These are phyloP conservation scores for Fusarium brevicatenulatum DNA, from an alignment of 2,329 filamentous ascomycete species.

Conservation along the genomic window DNA sequence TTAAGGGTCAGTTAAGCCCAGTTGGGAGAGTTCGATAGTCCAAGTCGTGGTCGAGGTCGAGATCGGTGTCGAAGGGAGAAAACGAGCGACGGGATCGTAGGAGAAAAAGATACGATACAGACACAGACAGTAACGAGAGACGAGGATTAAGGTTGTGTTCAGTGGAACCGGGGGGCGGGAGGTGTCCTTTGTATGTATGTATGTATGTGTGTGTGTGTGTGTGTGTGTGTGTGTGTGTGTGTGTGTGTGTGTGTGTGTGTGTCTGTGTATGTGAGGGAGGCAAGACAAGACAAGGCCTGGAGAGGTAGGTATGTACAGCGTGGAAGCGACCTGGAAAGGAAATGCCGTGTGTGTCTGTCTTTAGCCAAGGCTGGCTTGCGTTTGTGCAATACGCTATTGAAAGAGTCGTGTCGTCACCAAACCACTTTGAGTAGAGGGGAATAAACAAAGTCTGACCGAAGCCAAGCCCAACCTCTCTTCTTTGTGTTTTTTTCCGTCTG, in stretches of 20 bases:
- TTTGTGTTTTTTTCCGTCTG: neutral
- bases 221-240: neutral
- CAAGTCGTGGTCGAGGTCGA: neutral
- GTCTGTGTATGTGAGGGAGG: slow-evolving; percentile 9
- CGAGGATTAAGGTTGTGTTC: slow-evolving; percentile 26
- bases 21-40: neutral
- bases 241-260: neutral
- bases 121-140: slow-evolving; percentile 14
- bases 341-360: slow-evolving; percentile 6
- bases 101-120: neutral
- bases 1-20: neutral
- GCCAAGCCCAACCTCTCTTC: slow-evolving; percentile 25
- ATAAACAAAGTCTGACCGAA: slow-evolving; percentile 13
- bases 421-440: slow-evolving; percentile 19
- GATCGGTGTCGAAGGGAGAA: neutral
- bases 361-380: slow-evolving; percentile 36
- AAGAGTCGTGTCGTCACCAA: slow-evolving; percentile 40
- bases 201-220: neutral
- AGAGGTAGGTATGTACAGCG: neutral
- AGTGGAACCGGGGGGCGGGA: slow-evolving; percentile 21
- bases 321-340: neutral
- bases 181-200: slow-evolving; percentile 18
- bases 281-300: neutral
- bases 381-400: slow-evolving; percentile 34
- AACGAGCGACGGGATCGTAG: slow-evolving; percentile 22